Evolutionary conservation across 2,329 filamentous ascomycete species (phyloP), one percentile per base, ranked within the genome.

Genomic region (Botrytis fragariae): DNA sequence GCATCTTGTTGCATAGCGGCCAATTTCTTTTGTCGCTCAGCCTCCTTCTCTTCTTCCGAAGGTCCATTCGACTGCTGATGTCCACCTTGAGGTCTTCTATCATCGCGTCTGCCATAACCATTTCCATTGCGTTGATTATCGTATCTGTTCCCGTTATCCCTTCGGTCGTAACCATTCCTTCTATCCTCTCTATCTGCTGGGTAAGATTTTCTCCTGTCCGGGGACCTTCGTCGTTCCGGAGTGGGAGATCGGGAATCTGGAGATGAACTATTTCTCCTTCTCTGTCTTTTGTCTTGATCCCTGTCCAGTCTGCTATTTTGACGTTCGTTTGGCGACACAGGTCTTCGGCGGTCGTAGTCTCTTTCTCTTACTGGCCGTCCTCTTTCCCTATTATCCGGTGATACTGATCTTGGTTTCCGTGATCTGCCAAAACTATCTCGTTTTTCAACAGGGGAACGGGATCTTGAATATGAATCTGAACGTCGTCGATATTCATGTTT

Each of bases 1-100:
- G 92, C 92, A 42, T 90, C 91, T 29, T 87, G 87, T 80, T 93
- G 91, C 92, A 94, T 94, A 14, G 89, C 90, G 25, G 90, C 91
- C 29, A 94, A 83, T 80, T 90, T 93, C 37, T 87, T 86, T 20
- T 90, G 89, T n/a, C 86, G 86, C 75, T 92, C 90, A 35, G 88
- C 87, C 32, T 87, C 87, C 10, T 80, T 81, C 6, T 82, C 81
- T 73, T 73, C 72, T 64, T 76, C 75, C 18, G 71, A 64, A 20
- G 67, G 57, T 14, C 64, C 72, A 37, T 62, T 45, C 9, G 20
- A 32, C 54, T 68, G 65, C n/a, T 69, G 63, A 51, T 39, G 48
- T 61, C 44, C 57, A 25, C 64, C 64, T 29, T 42, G 73, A 72
- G 75, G 71, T 65, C 61, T 73, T 39, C 72, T 74, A 74, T 74